Evolutionary conservation across 2,329 filamentous ascomycete genomes (phyloP).

Genomic region (Claviceps purpurea): DNA sequence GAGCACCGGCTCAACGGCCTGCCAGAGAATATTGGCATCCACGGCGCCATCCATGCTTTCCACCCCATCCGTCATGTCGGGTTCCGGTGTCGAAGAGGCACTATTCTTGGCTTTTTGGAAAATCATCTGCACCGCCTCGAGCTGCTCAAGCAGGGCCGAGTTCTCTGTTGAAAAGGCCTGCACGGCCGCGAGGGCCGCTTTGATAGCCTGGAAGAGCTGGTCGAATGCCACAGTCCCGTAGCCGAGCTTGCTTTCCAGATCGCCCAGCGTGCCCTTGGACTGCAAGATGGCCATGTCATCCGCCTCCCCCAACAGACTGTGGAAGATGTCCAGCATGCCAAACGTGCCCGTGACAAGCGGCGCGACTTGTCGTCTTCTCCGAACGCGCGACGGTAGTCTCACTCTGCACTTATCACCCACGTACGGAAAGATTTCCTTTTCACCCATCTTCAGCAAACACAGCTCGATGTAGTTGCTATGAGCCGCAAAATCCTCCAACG

Average conservation of each 20-base stretch:
- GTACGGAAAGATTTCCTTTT: constrained; percentile 48
- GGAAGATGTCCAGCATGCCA: constrained; percentile 54
- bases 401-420: constrained; percentile 13
- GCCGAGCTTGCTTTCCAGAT: constrained; percentile 64
- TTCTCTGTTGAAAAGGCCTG: constrained; percentile 12
- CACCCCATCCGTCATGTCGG: constrained; percentile 5
- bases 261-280: constrained; percentile 49
- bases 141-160: constrained; percentile 12
- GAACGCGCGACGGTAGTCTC: constrained; percentile 37
- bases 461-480: constrained; percentile 70
- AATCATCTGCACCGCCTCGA: constrained; percentile 14
- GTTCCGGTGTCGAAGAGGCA: constrained; percentile 6
- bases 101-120: constrained; percentile 14
- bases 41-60: constrained; percentile 3
- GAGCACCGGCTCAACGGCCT: constrained; percentile 70
- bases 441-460: constrained; percentile 55
- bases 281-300: constrained; percentile 28
- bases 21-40: constrained; percentile 46
- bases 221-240: constrained; percentile 28
- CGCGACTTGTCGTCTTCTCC: constrained; percentile 40
- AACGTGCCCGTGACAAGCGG: constrained; percentile 50
- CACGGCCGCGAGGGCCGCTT: constrained; percentile 13
- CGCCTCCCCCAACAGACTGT: constrained; percentile 46
- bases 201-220: constrained; percentile 16
- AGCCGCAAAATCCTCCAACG: constrained; percentile 50